phyloP scores from a whole-genome alignment of 306 rosid genomes.

The Hylodesmum podocarpum region DNA sequence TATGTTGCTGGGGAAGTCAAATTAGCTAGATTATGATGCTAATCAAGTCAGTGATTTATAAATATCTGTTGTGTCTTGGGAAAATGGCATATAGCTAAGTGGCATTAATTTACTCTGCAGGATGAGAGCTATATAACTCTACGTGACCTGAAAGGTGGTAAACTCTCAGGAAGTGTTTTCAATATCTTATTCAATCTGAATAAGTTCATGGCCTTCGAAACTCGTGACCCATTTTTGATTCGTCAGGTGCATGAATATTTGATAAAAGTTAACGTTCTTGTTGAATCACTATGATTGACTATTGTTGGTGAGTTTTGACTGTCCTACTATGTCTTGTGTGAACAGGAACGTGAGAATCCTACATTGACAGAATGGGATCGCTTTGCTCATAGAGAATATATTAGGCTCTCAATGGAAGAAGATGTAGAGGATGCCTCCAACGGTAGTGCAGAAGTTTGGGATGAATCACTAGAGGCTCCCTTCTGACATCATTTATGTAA shows the following conservation, averaged over 20 bases:
- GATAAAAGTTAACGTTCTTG: neutral
- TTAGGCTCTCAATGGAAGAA: constrained; percentile 99
- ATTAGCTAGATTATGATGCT: constrained; percentile 8
- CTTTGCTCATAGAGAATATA: constrained; percentile 98
- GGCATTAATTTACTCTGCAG: constrained; percentile 55
- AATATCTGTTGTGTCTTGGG: neutral
- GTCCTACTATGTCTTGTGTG: constrained; percentile 34
- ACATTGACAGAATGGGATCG: constrained; percentile 99
- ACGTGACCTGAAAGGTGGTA: constrained; percentile 88
- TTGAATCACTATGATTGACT: constrained; percentile 5
- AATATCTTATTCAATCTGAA: constrained; percentile 96
- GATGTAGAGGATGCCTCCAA: constrained; percentile 99
- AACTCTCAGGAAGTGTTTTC: constrained; percentile 94
- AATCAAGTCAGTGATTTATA: neutral
- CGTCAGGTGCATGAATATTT: constrained; percentile 75
- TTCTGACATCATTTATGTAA: constrained; percentile 64
- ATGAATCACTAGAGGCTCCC: constrained; percentile 97
- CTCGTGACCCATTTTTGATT: constrained; percentile 97
- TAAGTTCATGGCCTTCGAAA: constrained; percentile 99
- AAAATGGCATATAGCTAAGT: neutral
- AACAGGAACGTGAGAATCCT: constrained; percentile 99
- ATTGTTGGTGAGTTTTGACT: constrained; percentile 34
- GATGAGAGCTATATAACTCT: constrained; percentile 71
- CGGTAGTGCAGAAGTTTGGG: constrained; percentile 99
- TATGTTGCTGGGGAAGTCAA: constrained; percentile 15